These are phyloP conservation scores for Aspergillus intermedius DNA, from an alignment of 2,329 filamentous ascomycete species.

Conservation along the genomic window DNA sequence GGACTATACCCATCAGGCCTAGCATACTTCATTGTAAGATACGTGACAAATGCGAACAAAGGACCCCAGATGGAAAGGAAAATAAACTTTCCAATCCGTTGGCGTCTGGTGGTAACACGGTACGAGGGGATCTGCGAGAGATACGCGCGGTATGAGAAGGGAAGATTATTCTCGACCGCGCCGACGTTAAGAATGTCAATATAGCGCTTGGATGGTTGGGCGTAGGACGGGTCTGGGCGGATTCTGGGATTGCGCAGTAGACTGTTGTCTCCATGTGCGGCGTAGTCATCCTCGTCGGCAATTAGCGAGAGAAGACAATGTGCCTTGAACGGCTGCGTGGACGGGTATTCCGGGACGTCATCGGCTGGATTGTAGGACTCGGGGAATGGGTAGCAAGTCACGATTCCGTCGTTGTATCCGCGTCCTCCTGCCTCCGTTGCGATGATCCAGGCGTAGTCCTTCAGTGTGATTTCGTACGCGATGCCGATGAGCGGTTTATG, in stretches of 20 bases:
- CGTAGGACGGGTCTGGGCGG: slow-evolving; percentile 63
- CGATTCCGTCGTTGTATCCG: slow-evolving; percentile 75
- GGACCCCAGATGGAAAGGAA: slow-evolving; percentile 58
- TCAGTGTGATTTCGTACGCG: slow-evolving; percentile 83
- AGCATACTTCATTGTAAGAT: slow-evolving; percentile 43
- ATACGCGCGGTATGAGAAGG: slow-evolving; percentile 68
- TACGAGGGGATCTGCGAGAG: slow-evolving; percentile 65
- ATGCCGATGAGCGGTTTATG: slow-evolving; percentile 80
- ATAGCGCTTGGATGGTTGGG: slow-evolving; percentile 79
- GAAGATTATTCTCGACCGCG: slow-evolving; percentile 72
- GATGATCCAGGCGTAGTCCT: slow-evolving; percentile 80
- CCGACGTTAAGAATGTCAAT: slow-evolving; percentile 72
- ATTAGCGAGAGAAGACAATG: slow-evolving; percentile 73
- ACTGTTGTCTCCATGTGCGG: no score
- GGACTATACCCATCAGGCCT: slow-evolving; percentile 64
- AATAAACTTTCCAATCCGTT: slow-evolving; percentile 58
- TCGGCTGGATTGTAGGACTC: slow-evolving; percentile 41
- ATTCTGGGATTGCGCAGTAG: slow-evolving; percentile 34
- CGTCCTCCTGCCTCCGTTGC: slow-evolving; percentile 82
- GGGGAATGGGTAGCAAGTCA: slow-evolving; percentile 68
- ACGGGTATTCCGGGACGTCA: slow-evolving; percentile 58
- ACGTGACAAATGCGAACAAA: slow-evolving; percentile 48
- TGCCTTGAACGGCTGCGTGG: slow-evolving; percentile 64
- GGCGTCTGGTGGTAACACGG: slow-evolving; percentile 58
- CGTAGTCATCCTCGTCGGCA: slow-evolving; percentile 20